Base-by-base conservation (phyloP, 2,329 filamentous ascomycete genomes). In the Xylariaceae sp. region DNA sequence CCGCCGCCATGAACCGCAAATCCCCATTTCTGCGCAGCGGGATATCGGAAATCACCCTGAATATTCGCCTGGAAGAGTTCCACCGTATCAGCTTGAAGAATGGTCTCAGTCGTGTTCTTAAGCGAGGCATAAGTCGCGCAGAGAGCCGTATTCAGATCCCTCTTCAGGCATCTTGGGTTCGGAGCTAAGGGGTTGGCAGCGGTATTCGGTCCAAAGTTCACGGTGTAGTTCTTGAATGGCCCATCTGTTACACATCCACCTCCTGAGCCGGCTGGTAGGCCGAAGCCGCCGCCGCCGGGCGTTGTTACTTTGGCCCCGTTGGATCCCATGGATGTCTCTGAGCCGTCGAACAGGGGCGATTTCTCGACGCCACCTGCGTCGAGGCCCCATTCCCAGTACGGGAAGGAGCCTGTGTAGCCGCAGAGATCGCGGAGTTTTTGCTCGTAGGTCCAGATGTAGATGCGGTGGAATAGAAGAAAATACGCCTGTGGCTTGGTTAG, bases 171-270 rank as follows among this genome's bases (percentile, higher is more conserved):
- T 19, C 74, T 69, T 17, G 73, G 73, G 53, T 75, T 73, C 49
- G 72, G 70, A 33, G 59, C 63, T 12, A 71, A 62, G 3, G 68
- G 57, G 50, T 68, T 52, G 7, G 44, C 3, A 14, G 60, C 60
- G 42, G 62, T 61, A 45, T 69, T 64, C 6, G 72, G 70, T 0
- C 73, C 73, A 41, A 75, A 61, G 55, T 70, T 71, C 16, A 73
- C 66, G 0, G 63, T 68, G 59, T 72, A 70, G 60, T 72, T 70
- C 22, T 61, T 59, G 16, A 81, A 72, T 1, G 79, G 79, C 0
- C 78, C 78, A 1, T 62, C 66, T 6, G 63, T 65, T 0, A 83
- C 68, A 61, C 79, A 83, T 2, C 81, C 81, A 38, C 81, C 80
- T 13, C 81, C 81, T 0, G 69, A 67, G 11, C 76, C 79, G 0